phyloP scores from a whole-genome alignment of 306 rosid genomes.

The Arachis stenosperma region DNA sequence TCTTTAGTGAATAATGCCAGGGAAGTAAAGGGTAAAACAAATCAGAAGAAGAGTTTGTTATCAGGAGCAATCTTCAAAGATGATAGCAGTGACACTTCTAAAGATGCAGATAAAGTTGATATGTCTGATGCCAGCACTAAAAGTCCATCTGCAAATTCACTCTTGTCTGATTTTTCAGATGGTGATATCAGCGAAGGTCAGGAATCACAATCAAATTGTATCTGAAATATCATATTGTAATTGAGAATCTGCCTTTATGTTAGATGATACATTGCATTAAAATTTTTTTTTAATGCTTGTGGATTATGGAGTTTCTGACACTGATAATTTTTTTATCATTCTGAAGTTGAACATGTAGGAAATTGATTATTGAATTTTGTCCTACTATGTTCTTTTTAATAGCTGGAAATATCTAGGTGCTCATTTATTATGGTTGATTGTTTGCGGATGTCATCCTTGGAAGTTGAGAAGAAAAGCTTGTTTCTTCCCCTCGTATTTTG shows the following conservation, averaged over 20 bases:
- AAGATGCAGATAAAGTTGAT: constrained; percentile 47
- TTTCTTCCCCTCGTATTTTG: constrained; percentile 1
- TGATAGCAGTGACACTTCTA: constrained; percentile 63
- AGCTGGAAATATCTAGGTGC: constrained; percentile 18
- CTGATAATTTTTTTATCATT: constrained; percentile 12
- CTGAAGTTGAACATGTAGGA: constrained; percentile 17
- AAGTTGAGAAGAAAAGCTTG: constrained; percentile 23
- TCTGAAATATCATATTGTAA: constrained; percentile 28
- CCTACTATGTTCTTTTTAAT: constrained; percentile 5
- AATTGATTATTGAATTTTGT: constrained; percentile 10
- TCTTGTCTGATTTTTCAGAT: constrained; percentile 65
- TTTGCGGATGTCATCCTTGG: constrained; percentile 4
- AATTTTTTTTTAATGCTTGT: constrained; percentile 21
- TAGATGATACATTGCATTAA: constrained; percentile 31
- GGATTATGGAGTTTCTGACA: constrained; percentile 9
- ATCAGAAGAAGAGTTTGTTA: constrained; percentile 52
- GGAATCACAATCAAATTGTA: constrained; percentile 46
- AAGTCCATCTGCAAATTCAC: constrained; percentile 63
- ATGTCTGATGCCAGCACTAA: constrained; percentile 64
- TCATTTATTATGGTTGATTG: constrained; percentile 23
- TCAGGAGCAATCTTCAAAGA: constrained; percentile 64
- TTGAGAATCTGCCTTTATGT: constrained; percentile 26
- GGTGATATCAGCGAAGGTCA: constrained; percentile 64
- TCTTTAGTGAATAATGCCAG: constrained; percentile 34
- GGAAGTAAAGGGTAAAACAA: constrained; percentile 43